Evolutionary conservation across 2,329 filamentous ascomycete species (phyloP), one percentile per base, ranked within the genome.

Genomic region (Phaeosphaeria sp.): DNA sequence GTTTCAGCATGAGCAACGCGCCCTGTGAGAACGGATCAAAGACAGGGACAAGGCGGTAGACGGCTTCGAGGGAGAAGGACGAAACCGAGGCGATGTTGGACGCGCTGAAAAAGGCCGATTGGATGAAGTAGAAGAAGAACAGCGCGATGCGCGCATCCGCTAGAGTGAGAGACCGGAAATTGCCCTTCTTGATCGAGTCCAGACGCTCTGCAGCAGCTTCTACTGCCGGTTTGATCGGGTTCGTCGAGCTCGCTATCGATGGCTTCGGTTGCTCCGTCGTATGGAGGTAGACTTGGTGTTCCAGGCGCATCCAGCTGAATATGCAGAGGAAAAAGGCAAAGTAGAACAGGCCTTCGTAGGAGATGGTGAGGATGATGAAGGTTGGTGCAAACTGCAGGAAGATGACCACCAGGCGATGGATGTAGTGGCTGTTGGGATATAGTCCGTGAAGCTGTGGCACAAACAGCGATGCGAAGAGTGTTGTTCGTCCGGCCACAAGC

Each of bases 301-400:
- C 95, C 1, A 99, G 84, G n/a, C 89, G 88, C 33, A 97, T 91
- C 95, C 95, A 99, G 54, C 89, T 88, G 51, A 97, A 83, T 5
- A 99, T 81, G 21, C 89, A 91, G 53, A 90, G 81, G 71, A 89
- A 93, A 78, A 97, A 99, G 11, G 90, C 88, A 58, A 97, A 87
- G 78, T 98, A 99, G 77, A 99, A 99, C 2, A 99, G 84, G 0
- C 94, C 94, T 77, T 99, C 95, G 79, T 96, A 99, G 0, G 94
- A 97, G 67, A 98, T 97, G 7, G 93, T 96, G 50, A 99, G 86
- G 70, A 99, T 94, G 73, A 99, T 90, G 78, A 98, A 99, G 1
- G 91, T 90, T 0, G 95, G 95, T 0, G 94, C 91, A 74, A 96
- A 98, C 5, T 93, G 91, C 49, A 99, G 83, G 80, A 98, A 99